phyloP scores from a whole-genome alignment of 176 grass and related monocot genomes.

The Triticum urartu region DNA sequence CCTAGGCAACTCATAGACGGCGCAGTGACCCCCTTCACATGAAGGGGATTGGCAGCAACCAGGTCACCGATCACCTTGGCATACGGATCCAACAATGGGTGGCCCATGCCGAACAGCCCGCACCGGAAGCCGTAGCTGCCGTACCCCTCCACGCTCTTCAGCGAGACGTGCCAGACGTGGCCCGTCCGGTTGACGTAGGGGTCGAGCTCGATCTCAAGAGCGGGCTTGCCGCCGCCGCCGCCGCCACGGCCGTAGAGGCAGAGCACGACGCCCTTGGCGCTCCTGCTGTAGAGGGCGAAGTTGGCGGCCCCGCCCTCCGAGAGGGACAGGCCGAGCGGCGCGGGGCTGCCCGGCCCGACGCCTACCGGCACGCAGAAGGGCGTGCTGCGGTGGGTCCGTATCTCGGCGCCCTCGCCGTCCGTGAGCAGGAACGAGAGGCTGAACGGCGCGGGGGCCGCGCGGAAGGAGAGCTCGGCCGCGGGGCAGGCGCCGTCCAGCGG shows the following conservation, averaged over 20 bases:
- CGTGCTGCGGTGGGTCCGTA: constrained; percentile 63
- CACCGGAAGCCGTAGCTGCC: constrained; percentile 72
- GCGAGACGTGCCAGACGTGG: constrained; percentile 68
- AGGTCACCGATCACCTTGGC: constrained; percentile 62
- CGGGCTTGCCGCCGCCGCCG: constrained; percentile 33
- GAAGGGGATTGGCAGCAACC: constrained; percentile 29
- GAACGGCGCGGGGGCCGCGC: constrained; percentile 50
- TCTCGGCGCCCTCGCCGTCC: constrained; percentile 38
- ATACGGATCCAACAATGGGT: constrained; percentile 73
- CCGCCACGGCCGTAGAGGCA: constrained; percentile 49
- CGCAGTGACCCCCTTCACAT: constrained; percentile 31
- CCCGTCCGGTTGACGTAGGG: constrained; percentile 68
- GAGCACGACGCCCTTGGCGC: constrained; percentile 52
- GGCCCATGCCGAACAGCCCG: constrained; percentile 46
- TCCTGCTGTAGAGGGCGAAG: constrained; percentile 75
- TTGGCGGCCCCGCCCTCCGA: constrained; percentile 55
- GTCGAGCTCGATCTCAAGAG: constrained; percentile 79
- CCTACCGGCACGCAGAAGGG: constrained; percentile 75
- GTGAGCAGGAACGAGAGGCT: constrained; percentile 75
- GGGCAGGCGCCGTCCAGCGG: constrained; percentile 9
- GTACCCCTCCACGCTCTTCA: constrained; percentile 53
- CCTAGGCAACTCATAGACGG: constrained; percentile 56
- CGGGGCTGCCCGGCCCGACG: constrained; percentile 60
- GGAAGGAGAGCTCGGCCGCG: constrained; percentile 45
- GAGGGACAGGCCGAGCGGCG: constrained; percentile 64